Percentiles rank a stretch among this genome's conserved stretches.
Conservation (phyloP, 1,284 basidiomycete genomes). For the Rhodotorula sp. region DNA sequence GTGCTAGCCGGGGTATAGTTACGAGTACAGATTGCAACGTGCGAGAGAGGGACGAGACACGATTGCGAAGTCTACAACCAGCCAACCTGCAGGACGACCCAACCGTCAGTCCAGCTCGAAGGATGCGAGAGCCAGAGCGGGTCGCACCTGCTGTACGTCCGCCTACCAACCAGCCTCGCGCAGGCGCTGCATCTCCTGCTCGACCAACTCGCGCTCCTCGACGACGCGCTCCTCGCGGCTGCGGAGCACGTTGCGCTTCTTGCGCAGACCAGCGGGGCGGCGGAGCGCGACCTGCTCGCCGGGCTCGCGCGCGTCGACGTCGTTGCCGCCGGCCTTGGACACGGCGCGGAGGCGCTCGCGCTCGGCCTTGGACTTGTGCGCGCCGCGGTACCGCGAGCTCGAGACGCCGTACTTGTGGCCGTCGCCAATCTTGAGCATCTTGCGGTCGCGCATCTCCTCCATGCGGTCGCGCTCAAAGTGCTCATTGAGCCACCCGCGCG, state of each 20-base stretch:
- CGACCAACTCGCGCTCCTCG: conserved; percentile 21
- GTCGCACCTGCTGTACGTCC: not conserved
- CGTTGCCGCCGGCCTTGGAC: conserved; percentile 20
- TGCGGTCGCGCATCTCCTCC: conserved; percentile 41
- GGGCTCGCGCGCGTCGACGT: conserved; percentile 12
- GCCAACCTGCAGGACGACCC: not conserved
- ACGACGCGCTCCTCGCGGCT: conserved; percentile 26
- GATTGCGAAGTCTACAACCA: not conserved
- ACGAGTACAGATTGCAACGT: not conserved
- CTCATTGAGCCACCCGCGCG: conserved; percentile 44
- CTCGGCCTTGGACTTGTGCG: conserved; percentile 25
- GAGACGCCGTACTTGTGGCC: conserved; percentile 37
- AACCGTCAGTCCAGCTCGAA: too few species aligned
- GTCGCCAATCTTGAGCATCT: conserved; percentile 44
- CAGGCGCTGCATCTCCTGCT: conserved; percentile 38
- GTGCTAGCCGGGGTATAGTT: not conserved
- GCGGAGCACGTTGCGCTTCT: conserved; percentile 37
- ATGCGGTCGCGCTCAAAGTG: conserved; percentile 45
- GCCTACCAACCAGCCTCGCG: conserved; percentile 33
- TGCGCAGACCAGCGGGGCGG: conserved; percentile 32
- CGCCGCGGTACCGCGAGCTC: conserved; percentile 35
- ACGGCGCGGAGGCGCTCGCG: conserved; percentile 23
- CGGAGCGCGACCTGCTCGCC: conserved; percentile 24
- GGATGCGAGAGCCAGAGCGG: not conserved
- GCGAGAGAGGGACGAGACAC: not conserved